phyloP scores from a whole-genome alignment of 768 basidiomycete genomes.

The Fibroporia radiculosa region DNA sequence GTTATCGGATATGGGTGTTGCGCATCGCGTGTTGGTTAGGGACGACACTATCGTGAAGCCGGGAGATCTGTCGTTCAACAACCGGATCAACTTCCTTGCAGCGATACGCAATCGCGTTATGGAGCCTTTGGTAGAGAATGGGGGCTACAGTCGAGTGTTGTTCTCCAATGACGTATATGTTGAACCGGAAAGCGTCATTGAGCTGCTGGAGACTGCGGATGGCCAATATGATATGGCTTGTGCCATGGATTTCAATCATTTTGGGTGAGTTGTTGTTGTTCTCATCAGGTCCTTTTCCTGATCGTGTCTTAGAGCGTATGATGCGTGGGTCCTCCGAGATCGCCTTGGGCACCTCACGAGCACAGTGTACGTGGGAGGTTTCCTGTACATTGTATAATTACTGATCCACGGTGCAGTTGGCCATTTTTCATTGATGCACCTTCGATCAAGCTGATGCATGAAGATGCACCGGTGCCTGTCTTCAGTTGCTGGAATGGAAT shows the following conservation, averaged over 20 bases:
- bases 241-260: conserved; percentile 30
- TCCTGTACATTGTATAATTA: background rate
- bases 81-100: conserved; percentile 31
- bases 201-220: conserved; percentile 29
- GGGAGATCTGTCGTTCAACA: conserved; percentile 18
- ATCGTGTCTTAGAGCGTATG: conserved; percentile 20
- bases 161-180: conserved; percentile 37
- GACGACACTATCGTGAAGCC: conserved; percentile 20
- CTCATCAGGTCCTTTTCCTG: background rate
- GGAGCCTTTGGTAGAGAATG: conserved; percentile 29
- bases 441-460: conserved; percentile 26
- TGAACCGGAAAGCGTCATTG: conserved; percentile 32
- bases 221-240: conserved; percentile 38
- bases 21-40: conserved; percentile 23
- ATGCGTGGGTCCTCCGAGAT: conserved; percentile 32
- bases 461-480: conserved; percentile 34
- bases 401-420: conserved; percentile 20
- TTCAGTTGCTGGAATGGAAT: conserved; percentile 42
- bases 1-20: conserved; percentile 20
- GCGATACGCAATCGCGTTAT: conserved; percentile 34
- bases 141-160: conserved; percentile 31
- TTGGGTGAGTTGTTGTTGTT: conserved; percentile 7
- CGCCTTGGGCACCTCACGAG: conserved; percentile 22
- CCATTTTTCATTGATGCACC: conserved; percentile 35
- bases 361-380: background rate